Conservation (phyloP, 257 asterid genomes). For the Ballota nigra region DNA sequence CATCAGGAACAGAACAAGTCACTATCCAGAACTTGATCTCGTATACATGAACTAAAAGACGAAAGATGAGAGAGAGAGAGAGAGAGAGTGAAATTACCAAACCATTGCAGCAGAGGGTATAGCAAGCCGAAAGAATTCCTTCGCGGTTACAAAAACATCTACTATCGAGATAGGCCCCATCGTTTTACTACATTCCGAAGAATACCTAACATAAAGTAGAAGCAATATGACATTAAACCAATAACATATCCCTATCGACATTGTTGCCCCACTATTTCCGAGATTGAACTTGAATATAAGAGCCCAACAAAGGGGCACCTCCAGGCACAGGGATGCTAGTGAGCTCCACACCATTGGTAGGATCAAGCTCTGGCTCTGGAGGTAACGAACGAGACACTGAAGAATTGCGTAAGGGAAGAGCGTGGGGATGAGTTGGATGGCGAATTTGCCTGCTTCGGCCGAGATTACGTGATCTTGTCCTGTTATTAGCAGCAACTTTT, state of each 20-base stretch:
- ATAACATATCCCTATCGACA: constrained; percentile 68
- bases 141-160: constrained; percentile 41
- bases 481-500: constrained; percentile 39
- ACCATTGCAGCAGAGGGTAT: constrained; percentile 84
- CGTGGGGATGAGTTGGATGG: constrained; percentile 64
- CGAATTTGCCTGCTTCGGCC: constrained; percentile 62
- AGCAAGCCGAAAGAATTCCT: constrained; percentile 64
- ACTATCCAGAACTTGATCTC: not conserved
- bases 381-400: constrained; percentile 63
- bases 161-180: constrained; percentile 24
- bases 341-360: constrained; percentile 67
- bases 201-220: too few species aligned
- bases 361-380: constrained; percentile 75
- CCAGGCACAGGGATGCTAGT: constrained; percentile 51
- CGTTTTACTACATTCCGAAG: constrained; percentile 50
- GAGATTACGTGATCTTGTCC: constrained; percentile 78
- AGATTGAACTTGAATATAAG: too few species aligned
- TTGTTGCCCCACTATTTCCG: constrained; percentile 72
- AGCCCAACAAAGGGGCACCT: constrained; percentile 60
- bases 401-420: constrained; percentile 68
- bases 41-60: too few species aligned
- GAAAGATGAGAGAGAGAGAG: not conserved
- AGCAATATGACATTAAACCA: constrained; percentile 71
- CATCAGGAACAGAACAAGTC: not conserved
- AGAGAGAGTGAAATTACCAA: constrained; percentile 51